phyloP scores from a whole-genome alignment of 2,329 filamentous ascomycete genomes.

The Fonsecaea erecta region DNA sequence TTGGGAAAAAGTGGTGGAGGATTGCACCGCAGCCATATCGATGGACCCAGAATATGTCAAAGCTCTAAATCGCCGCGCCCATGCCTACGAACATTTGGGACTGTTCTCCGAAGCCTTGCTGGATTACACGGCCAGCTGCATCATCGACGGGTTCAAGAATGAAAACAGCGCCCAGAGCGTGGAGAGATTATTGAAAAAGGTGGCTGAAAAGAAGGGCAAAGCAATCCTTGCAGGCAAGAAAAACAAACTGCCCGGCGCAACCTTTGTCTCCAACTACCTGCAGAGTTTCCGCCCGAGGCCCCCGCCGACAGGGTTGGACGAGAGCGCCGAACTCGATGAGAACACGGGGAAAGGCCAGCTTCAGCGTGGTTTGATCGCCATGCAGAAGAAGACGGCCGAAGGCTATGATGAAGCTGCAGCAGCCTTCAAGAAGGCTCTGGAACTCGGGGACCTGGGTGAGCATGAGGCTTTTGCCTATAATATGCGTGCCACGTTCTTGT shows the following conservation, averaged over 20 bases:
- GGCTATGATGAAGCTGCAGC: conserved; percentile 86
- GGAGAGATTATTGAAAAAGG: conserved; percentile 92
- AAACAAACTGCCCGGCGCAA: conserved; percentile 89
- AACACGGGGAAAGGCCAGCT: conserved; percentile 83
- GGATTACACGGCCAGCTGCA: conserved; percentile 98
- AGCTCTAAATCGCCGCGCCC: conserved; percentile 92
- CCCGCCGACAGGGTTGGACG: conserved; percentile 79
- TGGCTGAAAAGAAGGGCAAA: conserved; percentile 92
- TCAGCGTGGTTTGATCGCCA: conserved; percentile 77
- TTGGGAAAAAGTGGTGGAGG: conserved; percentile 96
- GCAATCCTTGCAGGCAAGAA: conserved; percentile 79
- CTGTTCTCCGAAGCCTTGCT: conserved; percentile 92
- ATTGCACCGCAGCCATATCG: conserved; percentile 91
- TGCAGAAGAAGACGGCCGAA: conserved; percentile 85
- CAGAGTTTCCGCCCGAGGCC: conserved; percentile 92
- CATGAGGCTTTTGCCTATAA: conserved; percentile 93
- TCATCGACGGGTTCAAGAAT: conserved; percentile 97
- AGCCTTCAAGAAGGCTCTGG: conserved; percentile 85
- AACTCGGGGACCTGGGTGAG: conserved; percentile 77
- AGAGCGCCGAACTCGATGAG: conserved; percentile 75
- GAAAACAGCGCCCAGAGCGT: conserved; percentile 86
- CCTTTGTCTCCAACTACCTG: conserved; percentile 97
- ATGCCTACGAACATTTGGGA: conserved; percentile 91
- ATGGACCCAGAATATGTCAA: conserved; percentile 97
- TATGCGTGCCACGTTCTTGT: conserved; percentile 94